Conservation (phyloP, 106 monocot genomes). For the Cymbidium sinense region DNA sequence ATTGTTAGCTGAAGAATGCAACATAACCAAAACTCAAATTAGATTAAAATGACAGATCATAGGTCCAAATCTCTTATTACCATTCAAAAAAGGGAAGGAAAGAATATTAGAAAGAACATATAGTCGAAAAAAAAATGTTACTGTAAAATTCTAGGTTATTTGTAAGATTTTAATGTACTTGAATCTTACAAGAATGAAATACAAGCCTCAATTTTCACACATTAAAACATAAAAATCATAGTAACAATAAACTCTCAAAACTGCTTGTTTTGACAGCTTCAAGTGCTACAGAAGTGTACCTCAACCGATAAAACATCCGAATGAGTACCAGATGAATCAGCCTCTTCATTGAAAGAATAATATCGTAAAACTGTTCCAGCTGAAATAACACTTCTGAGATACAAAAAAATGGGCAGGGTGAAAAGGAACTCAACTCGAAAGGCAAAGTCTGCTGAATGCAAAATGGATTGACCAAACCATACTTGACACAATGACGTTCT, state of each 20-base stretch:
- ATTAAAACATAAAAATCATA: background rate
- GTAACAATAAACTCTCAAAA: background rate
- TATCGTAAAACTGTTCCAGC: slow-evolving; percentile 33
- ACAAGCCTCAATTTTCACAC: background rate
- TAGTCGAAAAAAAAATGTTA: background rate
- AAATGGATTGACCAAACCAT: slow-evolving; percentile 7
- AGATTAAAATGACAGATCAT: too few relatives aligned
- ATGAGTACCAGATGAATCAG: slow-evolving; percentile 15
- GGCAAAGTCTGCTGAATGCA: background rate
- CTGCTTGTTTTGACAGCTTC: background rate
- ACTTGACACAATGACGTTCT: slow-evolving; percentile 58
- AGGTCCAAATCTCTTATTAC: background rate
- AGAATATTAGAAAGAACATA: too few relatives aligned
- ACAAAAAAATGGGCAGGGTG: background rate
- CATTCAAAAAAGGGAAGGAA: background rate
- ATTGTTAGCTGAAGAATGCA: too few relatives aligned
- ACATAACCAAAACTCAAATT: too few relatives aligned
- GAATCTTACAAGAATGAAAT: background rate
- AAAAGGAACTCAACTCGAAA: slow-evolving; percentile 5
- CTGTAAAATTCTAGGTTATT: background rate
- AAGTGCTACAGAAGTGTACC: slow-evolving; percentile 26
- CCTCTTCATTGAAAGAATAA: slow-evolving; percentile 16
- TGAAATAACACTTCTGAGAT: slow-evolving; percentile 51
- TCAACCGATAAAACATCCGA: slow-evolving; percentile 24
- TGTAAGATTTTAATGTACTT: background rate